These are phyloP conservation scores for Saccharomycopsis synnaedendra DNA, from an alignment of 805 yeast species.

Conservation along the genomic window DNA sequence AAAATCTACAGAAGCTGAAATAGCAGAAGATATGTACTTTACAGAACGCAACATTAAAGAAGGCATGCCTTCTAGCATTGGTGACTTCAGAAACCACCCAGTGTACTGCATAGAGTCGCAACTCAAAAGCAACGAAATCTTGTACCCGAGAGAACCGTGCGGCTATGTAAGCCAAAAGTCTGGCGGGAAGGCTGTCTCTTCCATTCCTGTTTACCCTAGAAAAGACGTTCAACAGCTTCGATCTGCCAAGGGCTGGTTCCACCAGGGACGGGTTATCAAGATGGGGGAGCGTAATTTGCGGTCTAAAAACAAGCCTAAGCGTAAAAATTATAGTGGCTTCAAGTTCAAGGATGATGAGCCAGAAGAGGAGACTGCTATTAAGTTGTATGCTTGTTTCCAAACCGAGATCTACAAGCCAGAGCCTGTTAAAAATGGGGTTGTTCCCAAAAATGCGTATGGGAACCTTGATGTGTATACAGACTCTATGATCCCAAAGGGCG, in stretches of 20 bases:
- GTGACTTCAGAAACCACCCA: slow-evolving; percentile 83
- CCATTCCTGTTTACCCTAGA: slow-evolving; percentile 58
- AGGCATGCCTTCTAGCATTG: slow-evolving; percentile 78
- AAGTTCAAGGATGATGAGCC: slow-evolving; percentile 20
- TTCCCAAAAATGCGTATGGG: slow-evolving; percentile 70
- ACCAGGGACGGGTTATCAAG: slow-evolving; percentile 64
- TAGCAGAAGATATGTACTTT: slow-evolving; percentile 51
- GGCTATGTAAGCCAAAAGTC: slow-evolving; percentile 54
- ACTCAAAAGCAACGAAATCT: slow-evolving; percentile 57
- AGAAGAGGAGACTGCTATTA: slow-evolving; percentile 44
- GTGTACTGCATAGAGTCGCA: slow-evolving; percentile 71
- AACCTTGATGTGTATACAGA: slow-evolving; percentile 73
- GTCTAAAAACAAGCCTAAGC: slow-evolving; percentile 25
- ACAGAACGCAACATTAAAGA: slow-evolving; percentile 53
- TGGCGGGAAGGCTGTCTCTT: slow-evolving; percentile 22
- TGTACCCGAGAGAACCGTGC: slow-evolving; percentile 57
- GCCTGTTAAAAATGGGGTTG: slow-evolving; percentile 49
- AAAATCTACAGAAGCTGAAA: slow-evolving; percentile 28
- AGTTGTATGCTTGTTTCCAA: slow-evolving; percentile 69
- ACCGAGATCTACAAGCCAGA: slow-evolving; percentile 65
- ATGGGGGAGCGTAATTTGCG: slow-evolving; percentile 60
- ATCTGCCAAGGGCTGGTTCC: slow-evolving; percentile 80
- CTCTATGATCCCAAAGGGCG: slow-evolving; percentile 78
- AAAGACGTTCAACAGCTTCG: slow-evolving; percentile 49
- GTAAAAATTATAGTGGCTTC: not conserved